Conservation (phyloP, 2,329 filamentous ascomycete genomes). For the Macrophomina pseudophaseolina region DNA sequence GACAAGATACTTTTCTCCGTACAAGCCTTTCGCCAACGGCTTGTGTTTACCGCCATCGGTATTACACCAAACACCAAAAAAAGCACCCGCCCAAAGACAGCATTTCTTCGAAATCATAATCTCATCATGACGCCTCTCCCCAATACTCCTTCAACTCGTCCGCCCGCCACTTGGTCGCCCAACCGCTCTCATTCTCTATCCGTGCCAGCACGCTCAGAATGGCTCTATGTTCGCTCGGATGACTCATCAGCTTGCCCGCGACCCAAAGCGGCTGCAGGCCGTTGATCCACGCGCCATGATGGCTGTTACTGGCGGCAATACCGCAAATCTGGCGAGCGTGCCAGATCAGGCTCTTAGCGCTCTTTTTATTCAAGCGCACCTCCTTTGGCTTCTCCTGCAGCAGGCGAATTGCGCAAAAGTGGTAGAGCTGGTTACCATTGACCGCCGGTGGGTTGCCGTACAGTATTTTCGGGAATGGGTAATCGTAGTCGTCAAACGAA, state of each 20-base stretch:
- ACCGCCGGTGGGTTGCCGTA: constrained; percentile 31
- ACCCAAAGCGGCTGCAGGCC: constrained; percentile 53
- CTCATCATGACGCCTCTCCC: constrained; percentile 39
- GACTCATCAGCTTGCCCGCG: constrained; percentile 55
- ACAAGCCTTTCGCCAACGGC: too few relatives aligned
- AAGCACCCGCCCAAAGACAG: too few relatives aligned
- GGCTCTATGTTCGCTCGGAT: constrained; percentile 49
- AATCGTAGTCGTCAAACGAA: constrained; percentile 10
- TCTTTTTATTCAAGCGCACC: constrained; percentile 22
- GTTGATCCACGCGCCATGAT: constrained; percentile 49
- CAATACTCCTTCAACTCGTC: constrained; percentile 60
- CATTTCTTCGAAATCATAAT: not conserved
- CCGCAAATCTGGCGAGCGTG: constrained; percentile 55
- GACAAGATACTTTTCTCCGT: too few relatives aligned
- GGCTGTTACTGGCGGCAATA: constrained; percentile 51
- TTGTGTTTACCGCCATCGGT: too few relatives aligned
- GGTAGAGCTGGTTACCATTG: constrained; percentile 32
- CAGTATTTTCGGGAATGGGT: constrained; percentile 30
- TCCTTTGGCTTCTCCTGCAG: constrained; percentile 38
- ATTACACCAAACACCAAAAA: too few relatives aligned
- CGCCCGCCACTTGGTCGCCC: constrained; percentile 59
- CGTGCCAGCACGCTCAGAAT: constrained; percentile 56
- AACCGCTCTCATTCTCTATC: constrained; percentile 60
- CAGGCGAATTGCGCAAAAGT: constrained; percentile 30
- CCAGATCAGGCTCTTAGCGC: constrained; percentile 49